phyloP scores from a whole-genome alignment of 345 rosid species.

The Geranium rotundifolium region DNA sequence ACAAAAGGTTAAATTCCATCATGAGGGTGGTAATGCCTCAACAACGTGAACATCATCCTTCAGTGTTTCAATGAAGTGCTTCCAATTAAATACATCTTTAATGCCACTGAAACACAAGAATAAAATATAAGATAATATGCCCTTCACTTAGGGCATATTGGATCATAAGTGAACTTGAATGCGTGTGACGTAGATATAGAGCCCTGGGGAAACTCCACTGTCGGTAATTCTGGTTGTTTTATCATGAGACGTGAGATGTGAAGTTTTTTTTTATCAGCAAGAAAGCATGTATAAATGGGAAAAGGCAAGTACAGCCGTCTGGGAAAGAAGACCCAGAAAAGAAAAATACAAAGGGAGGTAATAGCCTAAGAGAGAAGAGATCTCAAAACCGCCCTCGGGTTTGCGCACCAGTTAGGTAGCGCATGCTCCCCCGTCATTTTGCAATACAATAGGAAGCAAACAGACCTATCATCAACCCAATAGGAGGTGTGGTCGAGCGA shows the following conservation, averaged over 20 bases:
- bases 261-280: no score
- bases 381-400: no score
- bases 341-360: no score
- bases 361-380: no score
- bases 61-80: slow-evolving; percentile 65
- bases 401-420: no score
- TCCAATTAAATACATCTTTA: slow-evolving; percentile 92
- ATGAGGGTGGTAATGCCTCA: slow-evolving; percentile 56
- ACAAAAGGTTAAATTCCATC: slow-evolving; percentile 48
- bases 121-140: slow-evolving; percentile 4
- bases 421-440: no score
- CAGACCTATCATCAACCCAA: slow-evolving; percentile 88
- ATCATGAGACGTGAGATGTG: background rate
- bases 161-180: slow-evolving; percentile 7
- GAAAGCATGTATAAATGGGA: no score
- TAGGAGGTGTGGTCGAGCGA: slow-evolving; percentile 83
- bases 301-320: no score
- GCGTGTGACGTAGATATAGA: background rate
- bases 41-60: slow-evolving; percentile 77
- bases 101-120: slow-evolving; percentile 51
- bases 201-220: background rate
- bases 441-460: slow-evolving; percentile 3
- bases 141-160: slow-evolving; percentile 1
- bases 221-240: background rate
- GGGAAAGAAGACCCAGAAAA: no score